These are phyloP conservation scores for Suillus lakei DNA, from an alignment of 768 basidiomycete species.

Conservation along the genomic window DNA sequence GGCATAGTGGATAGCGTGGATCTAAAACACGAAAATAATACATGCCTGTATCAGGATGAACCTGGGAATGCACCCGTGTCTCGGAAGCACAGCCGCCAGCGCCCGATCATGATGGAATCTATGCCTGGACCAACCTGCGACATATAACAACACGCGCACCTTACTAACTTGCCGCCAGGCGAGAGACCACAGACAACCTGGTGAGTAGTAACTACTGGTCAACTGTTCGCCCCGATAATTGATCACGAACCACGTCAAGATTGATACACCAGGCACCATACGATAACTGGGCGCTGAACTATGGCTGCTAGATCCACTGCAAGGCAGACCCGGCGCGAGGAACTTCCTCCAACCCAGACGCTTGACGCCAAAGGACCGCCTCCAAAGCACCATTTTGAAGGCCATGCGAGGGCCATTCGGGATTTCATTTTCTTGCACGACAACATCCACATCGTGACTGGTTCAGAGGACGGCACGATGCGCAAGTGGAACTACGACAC, in stretches of 20 bases:
- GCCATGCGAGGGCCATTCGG: not conserved
- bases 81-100: not conserved
- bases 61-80: no score
- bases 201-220: not conserved
- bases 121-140: not conserved
- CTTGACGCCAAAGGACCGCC: not conserved
- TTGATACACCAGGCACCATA: not conserved
- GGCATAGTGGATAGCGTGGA: no score
- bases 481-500: slow-evolving; percentile 1
- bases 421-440: not conserved
- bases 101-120: no score
- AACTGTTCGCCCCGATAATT: not conserved
- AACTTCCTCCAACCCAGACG: not conserved
- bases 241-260: not conserved
- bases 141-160: not conserved
- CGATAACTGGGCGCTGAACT: not conserved
- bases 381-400: not conserved
- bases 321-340: not conserved
- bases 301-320: not conserved
- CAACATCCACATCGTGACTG: not conserved
- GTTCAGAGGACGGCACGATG: not conserved
- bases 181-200: not conserved
- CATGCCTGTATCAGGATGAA: no score
- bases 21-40: no score
- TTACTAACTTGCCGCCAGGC: not conserved